A percentile compares a stretch with the other conserved stretches of the same genome.
These are phyloP conservation scores for Penicillium macrosclerotiorum DNA, from an alignment of 495 filamentous ascomycete genomes.

Conservation along the genomic window DNA sequence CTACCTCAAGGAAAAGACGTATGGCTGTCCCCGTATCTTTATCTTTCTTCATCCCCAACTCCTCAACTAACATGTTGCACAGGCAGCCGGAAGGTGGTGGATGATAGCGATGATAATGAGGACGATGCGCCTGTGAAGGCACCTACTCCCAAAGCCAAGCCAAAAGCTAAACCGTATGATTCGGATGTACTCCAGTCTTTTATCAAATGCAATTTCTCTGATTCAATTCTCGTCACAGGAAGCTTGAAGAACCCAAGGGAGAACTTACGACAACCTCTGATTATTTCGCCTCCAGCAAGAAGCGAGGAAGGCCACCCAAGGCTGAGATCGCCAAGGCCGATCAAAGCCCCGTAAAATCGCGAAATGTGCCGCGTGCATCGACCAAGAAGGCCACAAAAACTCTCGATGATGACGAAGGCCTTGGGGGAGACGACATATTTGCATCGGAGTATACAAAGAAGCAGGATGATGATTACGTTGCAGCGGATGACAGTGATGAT, in stretches of 20 bases:
- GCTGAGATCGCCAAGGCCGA: slow-evolving; percentile 13
- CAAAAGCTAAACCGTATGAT: slow-evolving; percentile 41
- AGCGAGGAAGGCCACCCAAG: slow-evolving; percentile 40
- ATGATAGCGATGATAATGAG: slow-evolving; percentile 75
- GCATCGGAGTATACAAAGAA: slow-evolving; percentile 63
- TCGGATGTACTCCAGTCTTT: neutral
- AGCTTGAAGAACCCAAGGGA: slow-evolving; percentile 44
- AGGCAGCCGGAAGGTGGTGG: slow-evolving; percentile 70
- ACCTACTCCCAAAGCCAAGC: slow-evolving; percentile 43
- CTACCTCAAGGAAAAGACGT: slow-evolving; percentile 40
- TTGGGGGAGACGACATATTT: slow-evolving; percentile 72
- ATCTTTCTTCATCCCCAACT: neutral
- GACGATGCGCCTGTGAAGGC: slow-evolving; percentile 33
- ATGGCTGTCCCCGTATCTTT: slow-evolving; percentile 11
- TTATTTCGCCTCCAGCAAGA: slow-evolving; percentile 61
- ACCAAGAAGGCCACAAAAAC: slow-evolving; percentile 33
- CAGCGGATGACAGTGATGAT: slow-evolving; percentile 55
- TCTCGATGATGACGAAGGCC: slow-evolving; percentile 55
- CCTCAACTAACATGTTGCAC: slow-evolving; percentile 17
- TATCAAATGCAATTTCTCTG: neutral
- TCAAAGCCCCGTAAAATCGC: slow-evolving; percentile 24
- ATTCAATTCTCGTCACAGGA: slow-evolving; percentile 26
- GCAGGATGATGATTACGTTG: slow-evolving; percentile 69
- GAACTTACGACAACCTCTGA: slow-evolving; percentile 57
- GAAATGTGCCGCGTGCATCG: slow-evolving; percentile 23